Conservation (phyloP, 2,329 filamentous ascomycete species). For the Clarireedia hainanense region DNA sequence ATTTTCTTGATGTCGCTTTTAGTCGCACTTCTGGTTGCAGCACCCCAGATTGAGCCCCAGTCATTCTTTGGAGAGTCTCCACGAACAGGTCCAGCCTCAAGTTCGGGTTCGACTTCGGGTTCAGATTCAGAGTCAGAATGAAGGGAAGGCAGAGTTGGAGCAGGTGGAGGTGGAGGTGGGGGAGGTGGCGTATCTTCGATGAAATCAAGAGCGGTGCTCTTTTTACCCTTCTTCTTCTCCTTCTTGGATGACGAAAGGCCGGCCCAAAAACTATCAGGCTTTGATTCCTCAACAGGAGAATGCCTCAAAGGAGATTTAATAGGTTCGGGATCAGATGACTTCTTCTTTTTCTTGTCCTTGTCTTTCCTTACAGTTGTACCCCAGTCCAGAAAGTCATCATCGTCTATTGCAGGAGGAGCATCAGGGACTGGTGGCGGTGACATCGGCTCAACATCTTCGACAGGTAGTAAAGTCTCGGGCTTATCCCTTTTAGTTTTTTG, state of each 20-base stretch:
- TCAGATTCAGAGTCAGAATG: background rate
- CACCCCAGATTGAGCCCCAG: slow-evolving; percentile 23
- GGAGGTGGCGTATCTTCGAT: slow-evolving; percentile 20
- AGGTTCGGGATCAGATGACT: slow-evolving; percentile 39
- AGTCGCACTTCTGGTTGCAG: slow-evolving; percentile 33
- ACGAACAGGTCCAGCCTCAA: slow-evolving; percentile 14
- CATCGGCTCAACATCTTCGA: slow-evolving; percentile 29
- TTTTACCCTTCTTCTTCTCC: slow-evolving; percentile 30
- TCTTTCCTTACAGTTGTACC: slow-evolving; percentile 26
- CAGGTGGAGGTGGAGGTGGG: background rate
- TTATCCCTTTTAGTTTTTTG: slow-evolving; percentile 23
- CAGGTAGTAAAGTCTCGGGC: slow-evolving; percentile 25
- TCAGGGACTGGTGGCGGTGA: slow-evolving; percentile 28
- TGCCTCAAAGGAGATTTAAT: slow-evolving; percentile 16
- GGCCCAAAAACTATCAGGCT: slow-evolving; percentile 30
- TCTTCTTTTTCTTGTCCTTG: slow-evolving; percentile 48
- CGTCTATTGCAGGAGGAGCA: slow-evolving; percentile 26
- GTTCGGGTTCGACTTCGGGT: slow-evolving; percentile 11
- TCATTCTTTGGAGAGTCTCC: slow-evolving; percentile 5
- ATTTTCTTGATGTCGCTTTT: slow-evolving; percentile 35
- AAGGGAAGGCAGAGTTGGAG: background rate
- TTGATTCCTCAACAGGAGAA: slow-evolving; percentile 42
- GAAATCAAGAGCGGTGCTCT: slow-evolving; percentile 30
- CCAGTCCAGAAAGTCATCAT: slow-evolving; percentile 26
- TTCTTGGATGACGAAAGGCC: slow-evolving; percentile 10